Conservation (phyloP, 768 basidiomycete species). For the Ramaria rubella region DNA sequence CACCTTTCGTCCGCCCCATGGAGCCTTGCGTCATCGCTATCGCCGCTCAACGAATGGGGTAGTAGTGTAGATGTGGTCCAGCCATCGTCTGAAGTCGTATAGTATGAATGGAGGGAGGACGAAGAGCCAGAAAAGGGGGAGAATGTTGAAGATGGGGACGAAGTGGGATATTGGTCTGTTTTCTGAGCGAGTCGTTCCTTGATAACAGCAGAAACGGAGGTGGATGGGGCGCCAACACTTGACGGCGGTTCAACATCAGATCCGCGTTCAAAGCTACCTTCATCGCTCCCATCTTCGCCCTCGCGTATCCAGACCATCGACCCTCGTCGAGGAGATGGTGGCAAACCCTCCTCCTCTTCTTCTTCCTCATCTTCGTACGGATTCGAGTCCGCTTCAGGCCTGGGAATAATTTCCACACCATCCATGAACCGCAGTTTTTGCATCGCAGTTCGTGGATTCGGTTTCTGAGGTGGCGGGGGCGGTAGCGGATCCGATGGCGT, state of each 20-base stretch:
- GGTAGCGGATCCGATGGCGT: background rate
- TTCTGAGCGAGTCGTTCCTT: background rate
- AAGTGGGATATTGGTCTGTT: background rate
- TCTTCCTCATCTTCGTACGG: slow-evolving; percentile 2
- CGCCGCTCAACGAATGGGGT: background rate
- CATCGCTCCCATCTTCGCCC: background rate
- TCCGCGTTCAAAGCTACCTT: background rate
- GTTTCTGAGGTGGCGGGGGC: background rate
- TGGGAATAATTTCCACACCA: background rate
- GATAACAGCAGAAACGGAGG: background rate
- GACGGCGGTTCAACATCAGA: background rate
- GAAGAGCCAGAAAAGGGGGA: background rate
- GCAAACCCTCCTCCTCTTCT: background rate
- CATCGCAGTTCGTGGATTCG: background rate
- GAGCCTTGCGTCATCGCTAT: background rate
- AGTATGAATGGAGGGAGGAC: background rate
- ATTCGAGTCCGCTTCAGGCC: background rate
- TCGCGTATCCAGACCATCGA: background rate
- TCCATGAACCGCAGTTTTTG: background rate
- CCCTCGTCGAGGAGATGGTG: background rate
- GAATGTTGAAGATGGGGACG: background rate
- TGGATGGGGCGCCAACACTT: background rate
- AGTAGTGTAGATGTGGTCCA: background rate
- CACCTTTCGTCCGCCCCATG: background rate
- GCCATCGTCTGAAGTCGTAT: background rate